Evolutionary conservation across 257 asterid genomes (phyloP).

Genomic region (Rehmannia glutinosa): DNA sequence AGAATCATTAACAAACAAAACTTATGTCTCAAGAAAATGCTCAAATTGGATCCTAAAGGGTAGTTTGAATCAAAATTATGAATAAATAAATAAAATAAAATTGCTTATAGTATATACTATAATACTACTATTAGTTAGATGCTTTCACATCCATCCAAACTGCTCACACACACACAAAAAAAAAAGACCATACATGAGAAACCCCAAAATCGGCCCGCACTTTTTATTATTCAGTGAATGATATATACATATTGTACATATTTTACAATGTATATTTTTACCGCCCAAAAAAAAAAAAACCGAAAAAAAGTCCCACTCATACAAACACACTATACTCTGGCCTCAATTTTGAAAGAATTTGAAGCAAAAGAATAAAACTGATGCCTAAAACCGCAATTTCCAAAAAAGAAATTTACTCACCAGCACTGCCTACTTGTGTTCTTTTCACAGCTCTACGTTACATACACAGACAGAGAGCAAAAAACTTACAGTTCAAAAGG

Average conservation of each 20-base stretch:
- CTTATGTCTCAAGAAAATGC: too few relatives aligned
- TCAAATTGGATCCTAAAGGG: too few relatives aligned
- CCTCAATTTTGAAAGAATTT: slow-evolving; percentile 26
- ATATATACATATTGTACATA: slow-evolving; percentile 42
- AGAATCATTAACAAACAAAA: too few relatives aligned
- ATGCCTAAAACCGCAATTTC: slow-evolving; percentile 34
- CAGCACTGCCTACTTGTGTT: slow-evolving; percentile 27
- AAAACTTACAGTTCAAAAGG: slow-evolving; percentile 19
- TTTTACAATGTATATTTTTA: slow-evolving; percentile 30
- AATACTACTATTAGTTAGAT: too few relatives aligned
- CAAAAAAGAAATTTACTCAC: slow-evolving; percentile 29
- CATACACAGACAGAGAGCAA: slow-evolving; percentile 15
- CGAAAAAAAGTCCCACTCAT: too few relatives aligned
- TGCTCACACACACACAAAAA: too few relatives aligned
- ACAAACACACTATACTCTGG: slow-evolving; percentile 17
- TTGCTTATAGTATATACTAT: too few relatives aligned
- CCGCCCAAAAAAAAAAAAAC: slow-evolving; percentile 10
- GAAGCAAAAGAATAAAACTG: slow-evolving; percentile 34
- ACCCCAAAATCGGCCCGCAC: neutral
- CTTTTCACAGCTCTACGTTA: slow-evolving; percentile 23
- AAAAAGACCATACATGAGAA: neutral
- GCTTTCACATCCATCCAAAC: too few relatives aligned
- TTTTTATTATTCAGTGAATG: slow-evolving; percentile 12
- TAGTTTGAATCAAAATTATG: too few relatives aligned
- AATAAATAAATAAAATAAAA: too few relatives aligned